phyloP scores from a whole-genome alignment of 106 monocot genomes.

The Dendrobium nobile region DNA sequence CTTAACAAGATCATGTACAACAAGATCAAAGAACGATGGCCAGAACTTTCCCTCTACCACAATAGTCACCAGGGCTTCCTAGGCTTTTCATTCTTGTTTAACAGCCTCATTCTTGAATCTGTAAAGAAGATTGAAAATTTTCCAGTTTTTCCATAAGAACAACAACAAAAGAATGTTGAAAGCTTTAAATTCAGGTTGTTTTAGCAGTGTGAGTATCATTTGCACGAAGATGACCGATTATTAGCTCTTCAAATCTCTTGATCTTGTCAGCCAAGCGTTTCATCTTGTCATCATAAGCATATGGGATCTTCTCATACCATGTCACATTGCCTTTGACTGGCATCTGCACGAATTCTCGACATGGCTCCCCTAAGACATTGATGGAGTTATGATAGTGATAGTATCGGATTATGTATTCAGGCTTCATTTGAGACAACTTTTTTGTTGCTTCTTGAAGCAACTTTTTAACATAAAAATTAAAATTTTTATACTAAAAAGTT shows the following conservation, averaged over 20 bases:
- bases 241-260: constrained; percentile 26
- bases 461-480: too few relatives aligned
- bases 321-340: constrained; percentile 12
- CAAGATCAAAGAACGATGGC: background rate
- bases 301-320: constrained; percentile 37
- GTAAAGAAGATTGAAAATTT: background rate
- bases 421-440: too few relatives aligned
- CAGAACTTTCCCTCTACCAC: background rate
- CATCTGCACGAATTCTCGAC: constrained; percentile 29
- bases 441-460: too few relatives aligned
- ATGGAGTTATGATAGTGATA: constrained; percentile 76
- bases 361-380: constrained; percentile 36
- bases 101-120: background rate
- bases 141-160: background rate
- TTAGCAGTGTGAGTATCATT: background rate
- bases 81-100: background rate
- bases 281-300: constrained; percentile 41
- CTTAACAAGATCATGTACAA: background rate
- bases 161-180: constrained; percentile 5
- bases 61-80: background rate
- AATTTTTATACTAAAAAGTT: too few relatives aligned
- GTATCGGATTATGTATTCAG: constrained; percentile 47
- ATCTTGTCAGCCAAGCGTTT: constrained; percentile 13
- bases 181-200: background rate
- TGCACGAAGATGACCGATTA: constrained; percentile 10